Base-by-base conservation (phyloP, 2,329 filamentous ascomycete species). In the Cadophora malorum region DNA sequence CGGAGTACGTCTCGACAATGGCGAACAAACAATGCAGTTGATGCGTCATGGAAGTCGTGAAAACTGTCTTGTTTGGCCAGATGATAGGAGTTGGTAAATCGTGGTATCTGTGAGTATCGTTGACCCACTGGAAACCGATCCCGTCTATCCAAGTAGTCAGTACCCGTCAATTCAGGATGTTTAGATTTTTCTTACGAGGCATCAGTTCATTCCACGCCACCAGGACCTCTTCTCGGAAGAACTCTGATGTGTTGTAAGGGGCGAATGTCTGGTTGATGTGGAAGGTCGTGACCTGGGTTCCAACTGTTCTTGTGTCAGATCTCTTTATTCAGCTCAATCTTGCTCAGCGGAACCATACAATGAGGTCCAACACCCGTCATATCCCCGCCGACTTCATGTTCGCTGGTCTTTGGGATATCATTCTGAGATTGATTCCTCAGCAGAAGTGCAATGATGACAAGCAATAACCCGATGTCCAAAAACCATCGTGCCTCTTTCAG, bases 181-280 rank as follows among this genome's bases (percentile, higher is more conserved):
- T 23, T 12, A 4, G 19, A 16, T 45, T 38, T 47, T 50, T 49
- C 77, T 59, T 74, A 81, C 80, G 72, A 5, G 81, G 81, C 78
- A 82, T 77, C 10, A 82, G 63, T 7, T 78, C 76, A 63, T 80
- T 81, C 81, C 81, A 82, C 55, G 73, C 76, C 5, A 72, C 74
- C 35, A 81, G 69, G 0, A 79, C 77, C 41, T 79, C 70, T n/a
- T 80, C 72, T 28, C 73, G 75, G 59, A 80, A 80, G 69, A 81
- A 82, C n/a, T 79, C 79, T 9, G 78, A 75, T 3, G 78, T 77
- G 55, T 79, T 77, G 14, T 78, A 77, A 3, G 81, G 80, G 23
- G 79, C 79, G 65, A 80, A 81, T 4, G 79, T 77, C 56, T 77
- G 71, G 66, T 82, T 80, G 14, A 77, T 75, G 2, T 78, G 76